phyloP scores from a whole-genome alignment of 371 early-diverging fungal genomes.

The Catenaria anguillulae region DNA sequence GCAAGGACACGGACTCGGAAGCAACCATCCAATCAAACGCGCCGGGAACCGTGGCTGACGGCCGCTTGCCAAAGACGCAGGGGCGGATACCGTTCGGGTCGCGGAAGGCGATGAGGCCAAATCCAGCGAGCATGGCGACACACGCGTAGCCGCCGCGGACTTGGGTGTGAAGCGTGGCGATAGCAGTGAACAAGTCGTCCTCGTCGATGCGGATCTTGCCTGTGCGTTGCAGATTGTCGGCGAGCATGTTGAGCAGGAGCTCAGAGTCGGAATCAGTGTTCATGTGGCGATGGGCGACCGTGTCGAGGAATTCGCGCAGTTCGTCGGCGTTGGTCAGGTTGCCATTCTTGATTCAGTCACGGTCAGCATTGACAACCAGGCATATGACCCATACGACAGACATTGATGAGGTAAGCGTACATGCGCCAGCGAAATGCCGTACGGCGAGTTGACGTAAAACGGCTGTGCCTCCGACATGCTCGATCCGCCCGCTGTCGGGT shows the following conservation, averaged over 20 bases:
- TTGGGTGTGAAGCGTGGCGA: constrained; percentile 58
- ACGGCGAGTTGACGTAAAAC: constrained; percentile 96
- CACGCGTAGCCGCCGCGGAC: constrained; percentile 87
- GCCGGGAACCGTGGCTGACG: constrained; percentile 25
- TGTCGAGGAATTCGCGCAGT: constrained; percentile 68
- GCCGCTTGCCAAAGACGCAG: constrained; percentile 70
- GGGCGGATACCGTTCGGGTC: constrained; percentile 95
- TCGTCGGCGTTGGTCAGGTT: constrained; percentile 87
- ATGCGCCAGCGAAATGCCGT: constrained; percentile 93
- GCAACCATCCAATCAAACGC: constrained; percentile 85
- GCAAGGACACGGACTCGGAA: constrained; percentile 85
- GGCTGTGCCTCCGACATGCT: constrained; percentile 93
- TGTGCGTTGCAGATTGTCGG: constrained; percentile 75
- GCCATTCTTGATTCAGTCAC: too few species aligned
- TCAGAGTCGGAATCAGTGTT: constrained; percentile 98
- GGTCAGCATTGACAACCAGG: constrained; percentile 16
- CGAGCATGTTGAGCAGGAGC: constrained; percentile 87
- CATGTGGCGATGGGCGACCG: constrained; percentile 91
- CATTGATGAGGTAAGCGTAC: too few species aligned
- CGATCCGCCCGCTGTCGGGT: constrained; percentile 91
- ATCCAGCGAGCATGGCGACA: constrained; percentile 89
- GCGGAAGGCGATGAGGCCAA: constrained; percentile 75
- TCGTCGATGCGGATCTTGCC: constrained; percentile 90
- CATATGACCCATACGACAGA: background rate
- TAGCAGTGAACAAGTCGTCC: constrained; percentile 90